phyloP scores from a whole-genome alignment of 2,329 filamentous ascomycete species.

The Aulographum hederae region DNA sequence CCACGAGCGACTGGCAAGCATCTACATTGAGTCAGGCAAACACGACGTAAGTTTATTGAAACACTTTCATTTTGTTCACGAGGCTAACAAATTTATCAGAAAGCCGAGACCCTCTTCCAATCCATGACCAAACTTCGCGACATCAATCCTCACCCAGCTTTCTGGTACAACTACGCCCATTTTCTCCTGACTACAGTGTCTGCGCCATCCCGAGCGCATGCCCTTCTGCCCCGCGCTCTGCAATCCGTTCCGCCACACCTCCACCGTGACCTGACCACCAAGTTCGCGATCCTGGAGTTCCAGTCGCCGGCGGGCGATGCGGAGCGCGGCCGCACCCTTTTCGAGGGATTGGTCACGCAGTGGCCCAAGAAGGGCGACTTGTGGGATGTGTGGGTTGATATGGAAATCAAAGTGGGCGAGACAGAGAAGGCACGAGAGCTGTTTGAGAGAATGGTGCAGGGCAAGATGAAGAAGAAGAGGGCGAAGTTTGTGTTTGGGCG shows the following conservation, averaged over 20 bases:
- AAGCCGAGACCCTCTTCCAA: slow-evolving; percentile 80
- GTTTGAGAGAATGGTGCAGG: slow-evolving; percentile 53
- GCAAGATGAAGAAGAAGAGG: slow-evolving; percentile 56
- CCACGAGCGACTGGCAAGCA: slow-evolving; percentile 75
- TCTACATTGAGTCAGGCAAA: slow-evolving; percentile 86
- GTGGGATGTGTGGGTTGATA: slow-evolving; percentile 81
- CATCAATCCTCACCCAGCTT: slow-evolving; percentile 56
- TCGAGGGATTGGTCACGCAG: slow-evolving; percentile 67
- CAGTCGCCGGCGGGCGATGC: slow-evolving; percentile 63
- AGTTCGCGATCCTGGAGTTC: slow-evolving; percentile 88
- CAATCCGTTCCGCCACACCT: slow-evolving; percentile 59
- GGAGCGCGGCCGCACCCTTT: slow-evolving; percentile 86
- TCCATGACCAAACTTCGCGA: slow-evolving; percentile 67
- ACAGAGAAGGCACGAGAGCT: slow-evolving; percentile 47
- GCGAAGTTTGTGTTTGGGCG: slow-evolving; percentile 80
- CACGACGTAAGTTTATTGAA: slow-evolving; percentile 50
- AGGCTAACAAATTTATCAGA: slow-evolving; percentile 29
- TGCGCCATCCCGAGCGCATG: slow-evolving; percentile 55
- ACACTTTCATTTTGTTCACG: slow-evolving; percentile 4
- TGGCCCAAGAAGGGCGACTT: slow-evolving; percentile 81
- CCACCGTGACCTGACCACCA: slow-evolving; percentile 59
- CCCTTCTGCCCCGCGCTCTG: slow-evolving; percentile 63
- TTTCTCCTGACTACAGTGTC: slow-evolving; percentile 66
- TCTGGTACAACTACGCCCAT: slow-evolving; percentile 90
- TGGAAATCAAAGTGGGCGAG: slow-evolving; percentile 50